phyloP scores from a whole-genome alignment of 1,284 basidiomycete genomes.

The Boletus smithii region DNA sequence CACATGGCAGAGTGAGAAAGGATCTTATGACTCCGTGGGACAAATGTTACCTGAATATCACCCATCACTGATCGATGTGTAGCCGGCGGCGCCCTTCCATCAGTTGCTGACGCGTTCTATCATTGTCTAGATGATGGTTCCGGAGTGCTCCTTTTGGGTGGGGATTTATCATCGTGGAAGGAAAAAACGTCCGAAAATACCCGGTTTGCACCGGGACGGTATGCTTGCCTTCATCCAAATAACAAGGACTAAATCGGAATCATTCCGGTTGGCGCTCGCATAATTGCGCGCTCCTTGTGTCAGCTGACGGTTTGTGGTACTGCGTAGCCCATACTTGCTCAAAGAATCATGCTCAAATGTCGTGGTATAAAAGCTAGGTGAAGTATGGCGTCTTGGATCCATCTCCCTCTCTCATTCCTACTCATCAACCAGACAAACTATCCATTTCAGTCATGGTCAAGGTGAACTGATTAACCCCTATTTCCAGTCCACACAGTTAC shows the following conservation, averaged over 20 bases:
- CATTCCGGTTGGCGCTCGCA: conserved; percentile 9
- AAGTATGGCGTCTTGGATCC: neutral
- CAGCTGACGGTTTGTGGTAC: conserved; percentile 15
- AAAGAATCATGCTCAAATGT: neutral
- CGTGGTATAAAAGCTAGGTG: conserved; percentile 23
- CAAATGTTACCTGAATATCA: neutral
- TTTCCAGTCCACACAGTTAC: neutral
- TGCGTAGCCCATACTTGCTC: neutral
- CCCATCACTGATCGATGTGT: conserved; percentile 1
- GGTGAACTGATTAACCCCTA: conserved; percentile 12
- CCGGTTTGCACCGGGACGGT: no score
- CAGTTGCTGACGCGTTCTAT: conserved; percentile 2
- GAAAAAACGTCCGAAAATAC: conserved; percentile 9
- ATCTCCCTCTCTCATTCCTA: neutral
- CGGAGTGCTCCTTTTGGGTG: neutral
- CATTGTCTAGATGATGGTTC: conserved; percentile 2
- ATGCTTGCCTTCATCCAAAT: no score
- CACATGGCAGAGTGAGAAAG: neutral
- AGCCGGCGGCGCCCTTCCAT: conserved; percentile 1
- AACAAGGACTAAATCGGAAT: no score
- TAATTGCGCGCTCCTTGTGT: conserved; percentile 10
- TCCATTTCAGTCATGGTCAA: conserved; percentile 28
- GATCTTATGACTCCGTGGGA: conserved; percentile 12
- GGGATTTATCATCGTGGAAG: neutral
- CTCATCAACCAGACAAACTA: neutral